Conservation (phyloP, 2,329 filamentous ascomycete genomes). For the Fusarium marasasianum region DNA sequence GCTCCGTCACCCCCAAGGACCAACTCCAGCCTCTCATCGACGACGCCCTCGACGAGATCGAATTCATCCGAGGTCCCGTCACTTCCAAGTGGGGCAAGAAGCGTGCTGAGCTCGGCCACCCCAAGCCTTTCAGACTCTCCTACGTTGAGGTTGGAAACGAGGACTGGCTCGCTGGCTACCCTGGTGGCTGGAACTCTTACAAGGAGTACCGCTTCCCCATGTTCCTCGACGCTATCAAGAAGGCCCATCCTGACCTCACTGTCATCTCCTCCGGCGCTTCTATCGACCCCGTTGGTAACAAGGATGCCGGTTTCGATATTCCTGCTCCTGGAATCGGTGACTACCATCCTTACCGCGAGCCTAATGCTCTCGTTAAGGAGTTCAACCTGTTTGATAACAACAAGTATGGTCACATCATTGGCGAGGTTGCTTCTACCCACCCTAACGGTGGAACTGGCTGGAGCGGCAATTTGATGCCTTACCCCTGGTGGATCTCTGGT, state of each 20-base stretch:
- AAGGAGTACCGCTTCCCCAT: slow-evolving; percentile 65
- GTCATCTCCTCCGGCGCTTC: slow-evolving; percentile 62
- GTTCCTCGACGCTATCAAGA: slow-evolving; percentile 68
- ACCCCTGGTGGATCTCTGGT: slow-evolving; percentile 65
- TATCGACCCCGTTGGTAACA: slow-evolving; percentile 46
- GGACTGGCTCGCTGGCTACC: slow-evolving; percentile 66
- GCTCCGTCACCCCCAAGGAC: slow-evolving; percentile 59
- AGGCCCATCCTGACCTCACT: slow-evolving; percentile 65
- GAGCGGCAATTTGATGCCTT: slow-evolving; percentile 55
- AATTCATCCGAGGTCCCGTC: slow-evolving; percentile 67
- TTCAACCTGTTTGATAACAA: slow-evolving; percentile 65
- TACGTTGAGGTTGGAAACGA: slow-evolving; percentile 76
- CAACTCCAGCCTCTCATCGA: slow-evolving; percentile 66
- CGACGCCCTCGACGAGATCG: slow-evolving; percentile 69
- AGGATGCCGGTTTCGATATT: slow-evolving; percentile 47
- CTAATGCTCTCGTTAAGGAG: slow-evolving; percentile 58
- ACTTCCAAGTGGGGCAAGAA: slow-evolving; percentile 65
- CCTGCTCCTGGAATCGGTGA: slow-evolving; percentile 56
- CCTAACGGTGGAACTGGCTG: slow-evolving; percentile 62
- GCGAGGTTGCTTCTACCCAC: slow-evolving; percentile 63
- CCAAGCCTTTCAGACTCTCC: slow-evolving; percentile 67
- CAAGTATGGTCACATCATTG: slow-evolving; percentile 48
- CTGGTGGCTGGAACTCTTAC: slow-evolving; percentile 57
- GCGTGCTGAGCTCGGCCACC: slow-evolving; percentile 68
- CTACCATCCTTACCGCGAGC: slow-evolving; percentile 62